Evolutionary conservation across 129 eudicot genomes (phyloP).

Genomic region (Centrapalus pauciflorus): DNA sequence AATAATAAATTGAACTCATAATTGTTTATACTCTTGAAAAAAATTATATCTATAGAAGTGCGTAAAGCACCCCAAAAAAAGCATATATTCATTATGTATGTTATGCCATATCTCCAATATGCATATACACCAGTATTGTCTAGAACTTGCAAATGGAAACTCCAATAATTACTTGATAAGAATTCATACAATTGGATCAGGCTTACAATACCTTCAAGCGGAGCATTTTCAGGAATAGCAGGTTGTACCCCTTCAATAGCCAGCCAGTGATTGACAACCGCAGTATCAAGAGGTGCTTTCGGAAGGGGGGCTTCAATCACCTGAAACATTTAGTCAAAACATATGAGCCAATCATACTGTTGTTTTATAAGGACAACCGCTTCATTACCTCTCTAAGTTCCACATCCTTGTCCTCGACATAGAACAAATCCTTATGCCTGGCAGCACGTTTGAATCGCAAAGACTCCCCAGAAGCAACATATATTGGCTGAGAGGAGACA

Average conservation of each 20-base stretch:
- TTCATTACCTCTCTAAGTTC: constrained; percentile 74
- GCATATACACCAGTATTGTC: neutral
- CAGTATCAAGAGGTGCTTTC: constrained; percentile 70
- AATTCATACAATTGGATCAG: neutral
- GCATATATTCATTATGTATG: too few species aligned
- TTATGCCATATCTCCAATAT: neutral
- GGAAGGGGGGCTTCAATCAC: constrained; percentile 86
- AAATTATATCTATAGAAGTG: neutral
- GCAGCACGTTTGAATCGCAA: constrained; percentile 74
- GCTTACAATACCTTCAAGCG: constrained; percentile 54
- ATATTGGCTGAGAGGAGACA: constrained; percentile 55
- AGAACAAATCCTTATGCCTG: constrained; percentile 78
- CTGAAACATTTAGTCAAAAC: constrained; percentile 22
- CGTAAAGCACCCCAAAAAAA: too few species aligned
- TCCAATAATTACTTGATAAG: neutral
- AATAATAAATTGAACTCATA: neutral
- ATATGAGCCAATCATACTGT: neutral
- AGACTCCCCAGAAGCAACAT: constrained; percentile 77
- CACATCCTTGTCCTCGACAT: constrained; percentile 73
- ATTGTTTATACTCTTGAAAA: too few species aligned
- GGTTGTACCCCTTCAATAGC: constrained; percentile 98
- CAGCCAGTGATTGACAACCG: constrained; percentile 73
- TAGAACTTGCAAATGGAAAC: neutral
- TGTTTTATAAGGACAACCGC: neutral
- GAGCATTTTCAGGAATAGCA: constrained; percentile 82